Percentiles rank a stretch among this genome's conserved stretches.
These are phyloP conservation scores for Purshia tridentata DNA, from an alignment of 306 rosid genomes.

Conservation along the genomic window DNA sequence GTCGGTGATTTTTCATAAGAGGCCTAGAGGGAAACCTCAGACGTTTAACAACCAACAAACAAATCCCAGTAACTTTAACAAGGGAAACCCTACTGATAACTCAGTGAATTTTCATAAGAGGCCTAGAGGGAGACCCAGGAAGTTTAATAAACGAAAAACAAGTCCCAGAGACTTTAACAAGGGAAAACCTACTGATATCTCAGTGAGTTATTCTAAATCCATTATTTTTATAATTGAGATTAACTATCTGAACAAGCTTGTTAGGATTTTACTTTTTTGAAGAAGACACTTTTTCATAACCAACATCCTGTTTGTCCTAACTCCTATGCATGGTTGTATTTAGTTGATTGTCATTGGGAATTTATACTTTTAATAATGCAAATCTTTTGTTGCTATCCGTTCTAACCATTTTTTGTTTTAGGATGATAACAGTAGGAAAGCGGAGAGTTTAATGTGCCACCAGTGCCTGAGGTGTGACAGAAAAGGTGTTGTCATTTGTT, in stretches of 20 bases:
- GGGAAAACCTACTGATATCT: conserved; percentile 26
- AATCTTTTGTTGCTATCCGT: conserved; percentile 4
- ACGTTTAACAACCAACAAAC: conserved; percentile 11
- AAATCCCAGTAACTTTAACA: conserved; percentile 18
- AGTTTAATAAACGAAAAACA: conserved; percentile 8
- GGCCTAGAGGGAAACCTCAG: conserved; percentile 38
- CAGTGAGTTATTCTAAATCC: conserved; percentile 34
- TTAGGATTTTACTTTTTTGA: background rate
- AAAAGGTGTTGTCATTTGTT: conserved; percentile 40
- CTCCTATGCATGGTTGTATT: background rate
- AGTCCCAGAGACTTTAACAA: conserved; percentile 17
- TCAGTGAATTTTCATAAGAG: conserved; percentile 33
- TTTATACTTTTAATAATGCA: conserved; percentile 4
- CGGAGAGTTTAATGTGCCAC: conserved; percentile 50
- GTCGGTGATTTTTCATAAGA: conserved; percentile 32
- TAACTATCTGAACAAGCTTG: conserved; percentile 1
- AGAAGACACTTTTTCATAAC: background rate
- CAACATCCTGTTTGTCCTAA: background rate
- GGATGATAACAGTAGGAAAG: conserved; percentile 37
- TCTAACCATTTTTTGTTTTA: conserved; percentile 30
- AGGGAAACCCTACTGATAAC: conserved; percentile 26
- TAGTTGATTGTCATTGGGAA: conserved; percentile 14
- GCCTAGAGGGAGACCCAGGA: conserved; percentile 38
- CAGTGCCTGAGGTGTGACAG: conserved; percentile 48
- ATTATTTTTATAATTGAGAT: background rate